These are phyloP conservation scores for Leishmania mexicana DNA, from an alignment of 208 protist species.

Conservation along the genomic window DNA sequence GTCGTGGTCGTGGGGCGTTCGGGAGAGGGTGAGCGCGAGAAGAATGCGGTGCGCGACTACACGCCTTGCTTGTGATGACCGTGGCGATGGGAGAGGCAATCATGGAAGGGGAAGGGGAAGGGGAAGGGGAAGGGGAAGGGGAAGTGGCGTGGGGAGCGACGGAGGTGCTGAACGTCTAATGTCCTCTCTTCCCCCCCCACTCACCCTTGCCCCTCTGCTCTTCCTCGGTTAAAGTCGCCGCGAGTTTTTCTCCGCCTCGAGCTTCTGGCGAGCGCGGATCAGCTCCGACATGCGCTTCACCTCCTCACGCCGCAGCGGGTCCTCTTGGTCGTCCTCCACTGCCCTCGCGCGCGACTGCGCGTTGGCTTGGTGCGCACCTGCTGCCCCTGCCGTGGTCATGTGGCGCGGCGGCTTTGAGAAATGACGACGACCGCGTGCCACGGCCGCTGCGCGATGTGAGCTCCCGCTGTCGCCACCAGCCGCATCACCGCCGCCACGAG, in stretches of 20 bases:
- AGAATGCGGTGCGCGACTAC: neutral
- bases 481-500: neutral
- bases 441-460: neutral
- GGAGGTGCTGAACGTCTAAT: neutral
- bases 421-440: neutral
- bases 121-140: neutral
- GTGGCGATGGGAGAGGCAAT: neutral
- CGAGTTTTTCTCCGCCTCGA: conserved; percentile 32
- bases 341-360: neutral
- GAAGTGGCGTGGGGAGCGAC: neutral
- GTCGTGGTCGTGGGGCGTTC: neutral
- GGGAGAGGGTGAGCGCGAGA: neutral
- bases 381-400: neutral
- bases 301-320: conserved; percentile 62
- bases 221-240: neutral
- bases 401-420: neutral
- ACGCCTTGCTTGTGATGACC: neutral
- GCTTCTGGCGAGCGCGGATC: conserved; percentile 38
- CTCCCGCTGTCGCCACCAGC: neutral
- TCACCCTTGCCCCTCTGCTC: neutral
- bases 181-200: neutral
- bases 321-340: conserved; percentile 24
- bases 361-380: neutral
- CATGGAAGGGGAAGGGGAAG: neutral
- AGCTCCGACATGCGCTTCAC: conserved; percentile 63